phyloP scores from a whole-genome alignment of 2,329 filamentous ascomycete species.

The Tolypocladium tundrense region DNA sequence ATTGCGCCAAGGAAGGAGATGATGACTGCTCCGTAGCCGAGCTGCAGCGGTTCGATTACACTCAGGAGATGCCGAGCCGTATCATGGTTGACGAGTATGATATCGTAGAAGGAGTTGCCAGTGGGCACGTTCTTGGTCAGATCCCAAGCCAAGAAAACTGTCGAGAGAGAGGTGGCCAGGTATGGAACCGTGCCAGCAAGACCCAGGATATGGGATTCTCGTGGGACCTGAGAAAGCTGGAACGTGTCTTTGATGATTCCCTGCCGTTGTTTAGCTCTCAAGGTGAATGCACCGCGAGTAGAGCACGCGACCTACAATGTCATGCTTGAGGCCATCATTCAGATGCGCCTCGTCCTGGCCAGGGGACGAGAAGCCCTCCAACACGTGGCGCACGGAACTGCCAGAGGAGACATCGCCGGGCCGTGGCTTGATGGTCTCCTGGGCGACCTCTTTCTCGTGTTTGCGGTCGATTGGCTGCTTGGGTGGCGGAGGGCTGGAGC shows the following conservation, averaged over 20 bases:
- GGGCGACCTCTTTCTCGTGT: conserved; percentile 41
- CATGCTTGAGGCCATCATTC: conserved; percentile 27
- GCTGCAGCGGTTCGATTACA: conserved; percentile 74
- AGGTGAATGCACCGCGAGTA: background rate
- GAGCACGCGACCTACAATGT: conserved; percentile 40
- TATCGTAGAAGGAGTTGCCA: conserved; percentile 43
- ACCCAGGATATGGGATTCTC: conserved; percentile 57
- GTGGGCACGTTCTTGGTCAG: conserved; percentile 57
- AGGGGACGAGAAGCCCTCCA: conserved; percentile 24
- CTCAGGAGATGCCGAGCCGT: conserved; percentile 63
- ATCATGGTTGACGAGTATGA: conserved; percentile 55
- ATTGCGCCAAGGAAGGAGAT: conserved; percentile 90
- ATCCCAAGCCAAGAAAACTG: conserved; percentile 73
- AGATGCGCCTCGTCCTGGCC: conserved; percentile 17
- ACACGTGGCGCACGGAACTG: conserved; percentile 43
- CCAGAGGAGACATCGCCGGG: conserved; percentile 50
- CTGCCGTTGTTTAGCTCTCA: conserved; percentile 24
- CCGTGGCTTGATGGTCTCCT: conserved; percentile 46
- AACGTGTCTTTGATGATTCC: conserved; percentile 60
- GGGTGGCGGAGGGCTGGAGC: conserved; percentile 12
- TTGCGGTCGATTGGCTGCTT: conserved; percentile 37
- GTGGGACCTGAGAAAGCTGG: conserved; percentile 52
- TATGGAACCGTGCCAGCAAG: conserved; percentile 78
- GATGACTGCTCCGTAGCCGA: conserved; percentile 86
- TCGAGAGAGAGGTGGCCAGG: conserved; percentile 71